A percentile compares a stretch with the other conserved stretches of the same genome.
These are phyloP conservation scores for Cadophora sp. DNA, from an alignment of 2,329 filamentous ascomycete species.

Conservation along the genomic window DNA sequence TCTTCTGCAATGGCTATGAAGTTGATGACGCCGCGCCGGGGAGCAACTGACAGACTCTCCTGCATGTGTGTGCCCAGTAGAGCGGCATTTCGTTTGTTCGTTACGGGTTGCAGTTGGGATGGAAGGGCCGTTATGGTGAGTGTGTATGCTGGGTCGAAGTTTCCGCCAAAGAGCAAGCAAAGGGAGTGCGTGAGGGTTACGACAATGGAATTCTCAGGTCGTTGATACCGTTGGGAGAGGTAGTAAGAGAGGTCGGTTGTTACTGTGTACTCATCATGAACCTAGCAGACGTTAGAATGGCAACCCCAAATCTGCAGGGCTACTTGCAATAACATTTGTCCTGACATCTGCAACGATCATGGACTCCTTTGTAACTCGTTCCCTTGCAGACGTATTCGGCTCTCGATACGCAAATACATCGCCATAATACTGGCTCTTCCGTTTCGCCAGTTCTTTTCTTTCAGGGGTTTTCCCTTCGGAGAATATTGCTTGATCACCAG, in stretches of 20 bases:
- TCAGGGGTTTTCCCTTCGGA: slow-evolving; percentile 41
- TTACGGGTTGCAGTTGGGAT: slow-evolving; percentile 71
- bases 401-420: slow-evolving; percentile 47
- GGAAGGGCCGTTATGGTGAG: slow-evolving; percentile 76
- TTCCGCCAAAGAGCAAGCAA: slow-evolving; percentile 76
- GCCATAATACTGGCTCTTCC: slow-evolving; percentile 45
- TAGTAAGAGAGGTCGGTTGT: slow-evolving; percentile 76
- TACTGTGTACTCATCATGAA: slow-evolving; percentile 77
- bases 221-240: slow-evolving; percentile 77
- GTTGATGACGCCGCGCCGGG: slow-evolving; percentile 73
- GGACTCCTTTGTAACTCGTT: slow-evolving; percentile 43
- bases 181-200: slow-evolving; percentile 78
- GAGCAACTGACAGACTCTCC: slow-evolving; percentile 70
- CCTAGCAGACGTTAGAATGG: slow-evolving; percentile 52
- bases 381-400: slow-evolving; percentile 38
- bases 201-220: slow-evolving; percentile 75
- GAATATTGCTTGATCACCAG: slow-evolving; percentile 41
- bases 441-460: slow-evolving; percentile 39
- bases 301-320: slow-evolving; percentile 34
- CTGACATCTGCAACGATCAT: slow-evolving; percentile 69
- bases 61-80: slow-evolving; percentile 79
- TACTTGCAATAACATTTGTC: slow-evolving; percentile 67
- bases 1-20: slow-evolving; percentile 76
- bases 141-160: slow-evolving; percentile 80
- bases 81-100: slow-evolving; percentile 82